phyloP scores from a whole-genome alignment of 441 rosid species.

The Hura crepitans region DNA sequence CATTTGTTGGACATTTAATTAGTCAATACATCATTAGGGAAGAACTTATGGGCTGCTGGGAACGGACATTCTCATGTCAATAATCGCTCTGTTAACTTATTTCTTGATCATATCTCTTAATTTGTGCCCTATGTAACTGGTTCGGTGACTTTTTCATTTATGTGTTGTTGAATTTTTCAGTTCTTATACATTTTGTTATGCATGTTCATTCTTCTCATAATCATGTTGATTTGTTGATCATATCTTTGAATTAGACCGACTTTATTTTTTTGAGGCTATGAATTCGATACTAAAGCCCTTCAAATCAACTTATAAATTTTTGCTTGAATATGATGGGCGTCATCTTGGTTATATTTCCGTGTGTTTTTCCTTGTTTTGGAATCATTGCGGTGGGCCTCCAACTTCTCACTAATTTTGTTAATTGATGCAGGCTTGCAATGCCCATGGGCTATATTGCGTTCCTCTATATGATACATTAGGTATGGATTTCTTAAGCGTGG shows the following conservation, averaged over 20 bases:
- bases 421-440: slow-evolving; percentile 87
- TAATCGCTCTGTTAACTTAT: background rate
- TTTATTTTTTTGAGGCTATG: background rate
- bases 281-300: background rate
- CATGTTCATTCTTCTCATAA: background rate
- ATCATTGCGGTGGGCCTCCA: background rate
- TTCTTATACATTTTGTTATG: background rate
- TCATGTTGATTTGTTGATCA: too few relatives aligned
- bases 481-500: slow-evolving; percentile 29
- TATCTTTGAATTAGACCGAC: background rate
- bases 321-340: background rate
- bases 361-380: background rate
- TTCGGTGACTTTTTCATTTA: background rate
- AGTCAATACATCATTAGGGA: background rate
- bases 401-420: slow-evolving; percentile 18
- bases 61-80: background rate
- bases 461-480: slow-evolving; percentile 95
- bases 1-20: background rate
- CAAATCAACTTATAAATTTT: background rate
- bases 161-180: background rate
- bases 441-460: slow-evolving; percentile 88
- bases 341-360: background rate
- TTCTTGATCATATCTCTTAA: background rate
- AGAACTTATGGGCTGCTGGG: background rate
- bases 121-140: background rate